A percentile compares a stretch with the other conserved stretches of the same genome.
Conservation (phyloP, 2,329 filamentous ascomycete genomes). For the Plectosphaerella plurivora region DNA sequence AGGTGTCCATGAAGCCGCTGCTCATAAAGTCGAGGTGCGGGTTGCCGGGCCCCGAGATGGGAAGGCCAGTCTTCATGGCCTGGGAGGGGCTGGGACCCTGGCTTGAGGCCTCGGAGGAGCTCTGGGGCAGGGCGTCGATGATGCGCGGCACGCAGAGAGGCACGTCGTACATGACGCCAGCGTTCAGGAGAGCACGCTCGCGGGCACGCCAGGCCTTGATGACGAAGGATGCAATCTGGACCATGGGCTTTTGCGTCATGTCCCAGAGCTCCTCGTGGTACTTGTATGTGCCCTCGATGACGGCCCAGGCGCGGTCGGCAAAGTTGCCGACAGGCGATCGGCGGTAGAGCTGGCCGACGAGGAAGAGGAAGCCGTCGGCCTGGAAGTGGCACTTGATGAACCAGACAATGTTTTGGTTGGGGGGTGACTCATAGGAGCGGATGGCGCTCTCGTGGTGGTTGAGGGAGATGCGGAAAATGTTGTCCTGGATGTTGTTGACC, state of each 20-base stretch:
- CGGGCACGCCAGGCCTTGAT: constrained; percentile 50
- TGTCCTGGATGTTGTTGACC: constrained; percentile 43
- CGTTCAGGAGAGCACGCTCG: constrained; percentile 32
- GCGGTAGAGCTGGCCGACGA: constrained; percentile 48
- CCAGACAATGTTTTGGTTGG: constrained; percentile 48
- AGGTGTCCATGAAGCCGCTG: constrained; percentile 35
- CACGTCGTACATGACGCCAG: constrained; percentile 31
- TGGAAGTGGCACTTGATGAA: constrained; percentile 51
- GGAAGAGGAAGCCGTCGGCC: constrained; percentile 49
- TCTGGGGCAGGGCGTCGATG: constrained; percentile 35
- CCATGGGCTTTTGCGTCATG: constrained; percentile 37
- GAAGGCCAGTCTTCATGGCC: constrained; percentile 15
- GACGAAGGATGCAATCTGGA: constrained; percentile 39
- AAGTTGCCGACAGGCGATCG: constrained; percentile 40
- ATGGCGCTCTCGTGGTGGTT: constrained; percentile 43
- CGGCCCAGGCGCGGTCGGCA: constrained; percentile 49
- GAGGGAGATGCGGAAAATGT: constrained; percentile 51
- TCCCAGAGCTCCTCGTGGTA: constrained; percentile 49
- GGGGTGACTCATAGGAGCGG: constrained; percentile 35
- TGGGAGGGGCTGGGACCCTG: constrained; percentile 20
- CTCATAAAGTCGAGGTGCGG: constrained; percentile 36
- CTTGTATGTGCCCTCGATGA: constrained; percentile 40
- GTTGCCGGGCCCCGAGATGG: constrained; percentile 14
- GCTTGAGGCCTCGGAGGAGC: constrained; percentile 23
- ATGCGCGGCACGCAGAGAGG: constrained; percentile 43